Evolutionary conservation across 2,329 filamentous ascomycete species (phyloP).

Genomic region (Ciborinia camelliae): DNA sequence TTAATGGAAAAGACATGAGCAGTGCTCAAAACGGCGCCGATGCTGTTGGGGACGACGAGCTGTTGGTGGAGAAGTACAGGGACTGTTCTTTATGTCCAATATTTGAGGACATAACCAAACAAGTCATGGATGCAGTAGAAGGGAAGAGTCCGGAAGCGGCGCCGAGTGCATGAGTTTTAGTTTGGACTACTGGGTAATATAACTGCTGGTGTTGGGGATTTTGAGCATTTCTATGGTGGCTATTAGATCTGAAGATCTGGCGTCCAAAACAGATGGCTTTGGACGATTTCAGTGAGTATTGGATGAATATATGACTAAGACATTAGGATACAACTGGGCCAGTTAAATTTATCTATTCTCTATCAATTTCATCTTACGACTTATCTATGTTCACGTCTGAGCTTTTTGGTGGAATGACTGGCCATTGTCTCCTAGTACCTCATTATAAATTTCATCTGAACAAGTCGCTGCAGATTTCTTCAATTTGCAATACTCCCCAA

Average conservation of each 20-base stretch:
- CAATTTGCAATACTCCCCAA: not conserved
- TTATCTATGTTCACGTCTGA: not conserved
- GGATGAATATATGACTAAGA: not conserved
- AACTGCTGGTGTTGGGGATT: slow-evolving; percentile 7
- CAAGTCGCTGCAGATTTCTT: not conserved
- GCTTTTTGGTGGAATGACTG: not conserved
- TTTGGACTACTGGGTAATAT: not conserved
- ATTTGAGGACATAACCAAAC: slow-evolving; percentile 61
- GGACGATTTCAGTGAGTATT: not conserved
- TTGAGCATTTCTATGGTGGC: not conserved
- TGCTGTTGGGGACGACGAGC: slow-evolving; percentile 37
- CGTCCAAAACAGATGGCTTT: not conserved
- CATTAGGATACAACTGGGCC: not conserved
- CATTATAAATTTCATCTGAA: not conserved
- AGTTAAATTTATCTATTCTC: not conserved
- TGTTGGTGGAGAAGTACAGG: slow-evolving; percentile 68
- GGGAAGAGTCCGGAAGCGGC: slow-evolving; percentile 4
- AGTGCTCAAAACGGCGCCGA: slow-evolving; percentile 33
- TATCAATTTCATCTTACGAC: not conserved
- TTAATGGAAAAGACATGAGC: slow-evolving; percentile 54
- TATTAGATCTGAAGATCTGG: not conserved
- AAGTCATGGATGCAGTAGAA: slow-evolving; percentile 42
- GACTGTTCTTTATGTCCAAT: slow-evolving; percentile 67
- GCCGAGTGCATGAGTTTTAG: not conserved
- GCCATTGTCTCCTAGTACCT: not conserved